Conservation (phyloP, 2,329 filamentous ascomycete genomes). For the Claviceps citrina region DNA sequence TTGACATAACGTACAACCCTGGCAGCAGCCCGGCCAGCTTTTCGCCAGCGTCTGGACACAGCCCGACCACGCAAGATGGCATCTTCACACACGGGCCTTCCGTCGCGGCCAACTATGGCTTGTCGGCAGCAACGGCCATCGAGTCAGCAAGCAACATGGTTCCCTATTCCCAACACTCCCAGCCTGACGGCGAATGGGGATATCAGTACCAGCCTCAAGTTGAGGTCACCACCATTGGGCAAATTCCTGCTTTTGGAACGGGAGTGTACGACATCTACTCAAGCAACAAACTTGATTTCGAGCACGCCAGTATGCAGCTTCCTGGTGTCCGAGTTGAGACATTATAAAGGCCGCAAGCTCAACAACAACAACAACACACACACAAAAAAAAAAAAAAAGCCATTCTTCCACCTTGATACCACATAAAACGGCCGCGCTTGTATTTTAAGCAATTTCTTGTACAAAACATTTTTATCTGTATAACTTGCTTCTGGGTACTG, state of each 20-base stretch:
- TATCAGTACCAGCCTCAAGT: constrained; percentile 43
- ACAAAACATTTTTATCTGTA: constrained; percentile 2
- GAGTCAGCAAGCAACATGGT: constrained; percentile 28
- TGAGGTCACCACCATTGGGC: constrained; percentile 39
- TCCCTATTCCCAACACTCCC: constrained; percentile 27
- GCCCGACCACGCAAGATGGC: constrained; percentile 36
- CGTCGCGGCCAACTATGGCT: constrained; percentile 31
- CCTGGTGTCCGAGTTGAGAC: constrained; percentile 43
- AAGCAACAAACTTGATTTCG: constrained; percentile 39
- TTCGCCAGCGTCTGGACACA: constrained; percentile 38
- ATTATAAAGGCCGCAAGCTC: constrained; percentile 17
- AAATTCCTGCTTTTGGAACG: constrained; percentile 33
- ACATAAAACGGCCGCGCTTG: neutral
- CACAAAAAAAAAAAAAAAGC: no score
- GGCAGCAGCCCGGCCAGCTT: constrained; percentile 45
- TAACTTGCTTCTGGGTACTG: neutral
- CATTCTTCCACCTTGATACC: neutral
- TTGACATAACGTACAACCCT: no score
- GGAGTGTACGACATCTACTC: constrained; percentile 38
- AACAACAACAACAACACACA: no score
- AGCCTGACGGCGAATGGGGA: constrained; percentile 35
- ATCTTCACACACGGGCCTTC: constrained; percentile 42
- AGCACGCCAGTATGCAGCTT: constrained; percentile 42
- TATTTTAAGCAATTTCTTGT: neutral
- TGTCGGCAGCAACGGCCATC: constrained; percentile 29